Conservation (phyloP, 305 asterid species). For the Fraxinus dipetala region DNA sequence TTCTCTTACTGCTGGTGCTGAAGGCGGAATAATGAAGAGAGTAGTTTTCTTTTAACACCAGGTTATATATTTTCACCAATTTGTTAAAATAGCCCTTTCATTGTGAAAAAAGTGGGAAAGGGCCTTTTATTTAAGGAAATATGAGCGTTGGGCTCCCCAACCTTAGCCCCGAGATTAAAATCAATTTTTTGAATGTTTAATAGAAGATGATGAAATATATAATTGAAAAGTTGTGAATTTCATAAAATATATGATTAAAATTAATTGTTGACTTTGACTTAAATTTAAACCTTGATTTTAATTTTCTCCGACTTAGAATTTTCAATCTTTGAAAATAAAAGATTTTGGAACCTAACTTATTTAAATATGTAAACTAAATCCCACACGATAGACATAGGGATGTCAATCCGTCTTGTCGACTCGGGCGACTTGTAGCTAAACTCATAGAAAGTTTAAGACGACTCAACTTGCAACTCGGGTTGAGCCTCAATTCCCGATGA, state of each 20-base stretch:
- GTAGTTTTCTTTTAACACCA: not conserved
- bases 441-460: no score
- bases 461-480: no score
- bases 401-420: no score
- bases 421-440: no score
- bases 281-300: no score
- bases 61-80: not conserved
- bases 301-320: no score
- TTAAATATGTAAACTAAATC: not conserved
- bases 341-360: not conserved
- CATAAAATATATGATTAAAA: no score
- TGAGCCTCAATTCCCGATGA: no score
- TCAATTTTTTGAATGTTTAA: no score
- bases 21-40: not conserved
- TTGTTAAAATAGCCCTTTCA: not conserved
- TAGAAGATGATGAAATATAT: no score
- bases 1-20: slow-evolving; percentile 22
- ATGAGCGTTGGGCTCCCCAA: not conserved
- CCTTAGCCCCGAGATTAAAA: not conserved
- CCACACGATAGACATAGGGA: not conserved
- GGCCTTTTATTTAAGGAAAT: not conserved
- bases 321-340: not conserved
- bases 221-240: no score
- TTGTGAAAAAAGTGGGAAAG: not conserved
- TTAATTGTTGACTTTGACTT: no score